Base-by-base conservation (phyloP, 495 filamentous ascomycete species). In the Neohortaea acidophila region DNA sequence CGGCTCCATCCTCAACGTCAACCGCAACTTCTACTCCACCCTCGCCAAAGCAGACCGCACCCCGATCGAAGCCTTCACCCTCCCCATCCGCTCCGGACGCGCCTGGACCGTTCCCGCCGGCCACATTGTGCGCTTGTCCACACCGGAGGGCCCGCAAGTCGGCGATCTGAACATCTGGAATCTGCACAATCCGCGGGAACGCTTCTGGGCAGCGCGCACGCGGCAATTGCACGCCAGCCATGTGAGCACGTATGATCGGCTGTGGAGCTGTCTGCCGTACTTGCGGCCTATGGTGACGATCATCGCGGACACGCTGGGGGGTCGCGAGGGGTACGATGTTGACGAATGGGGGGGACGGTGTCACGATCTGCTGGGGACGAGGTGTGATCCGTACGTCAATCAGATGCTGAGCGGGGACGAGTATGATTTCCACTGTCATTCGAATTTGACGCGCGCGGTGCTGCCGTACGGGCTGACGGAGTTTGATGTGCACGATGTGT, bases 81-180 rank as follows among this genome's bases (percentile, higher is more conserved):
- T 62, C 15, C 51, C 58, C 0, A 53, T 53, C 17, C 56, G 59
- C 27, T 51, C 45, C 19, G 58, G 59, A 19, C 27, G 21, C 29
- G 57, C 59, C 21, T 60, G 39, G 39, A 18, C 34, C 10, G 56
- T 56, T 9, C 47, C 47, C 14, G 58, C 68, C 8, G 77, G 74
- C 11, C 66, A 70, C 31, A 64, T 87, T 42, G 69, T 81, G 38
- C 72, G 75, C 3, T 64, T 87, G 36, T 77, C 73, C 14, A 84
- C 80, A 0, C 78, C 79, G 1, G 60, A 77, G 30, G 81, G 81
- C 0, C 75, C 81, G 0, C 80, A 84, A 51, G 79, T 84, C 0
- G 82, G 80, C 21, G 81, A 89, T 48, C 63, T 89, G 18, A 89
- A 89, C 52, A 69, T 86, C 48, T 89, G 76, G 76, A 79, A 77